Base-by-base conservation (phyloP, 2,329 filamentous ascomycete species). In the Fusarium sp. region DNA sequence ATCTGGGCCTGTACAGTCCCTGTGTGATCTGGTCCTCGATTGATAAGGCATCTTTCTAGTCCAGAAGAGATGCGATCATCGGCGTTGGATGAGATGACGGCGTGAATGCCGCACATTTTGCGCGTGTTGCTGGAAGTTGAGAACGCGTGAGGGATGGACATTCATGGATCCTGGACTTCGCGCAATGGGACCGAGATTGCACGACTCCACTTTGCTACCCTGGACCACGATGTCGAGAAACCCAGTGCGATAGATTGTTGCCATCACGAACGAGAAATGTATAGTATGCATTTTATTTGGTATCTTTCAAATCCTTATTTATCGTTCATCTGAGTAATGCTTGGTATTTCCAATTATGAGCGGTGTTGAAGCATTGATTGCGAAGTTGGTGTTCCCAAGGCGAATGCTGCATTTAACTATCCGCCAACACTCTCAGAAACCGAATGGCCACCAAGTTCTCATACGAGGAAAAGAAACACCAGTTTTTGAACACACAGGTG, bases 21-120 rank as follows among this genome's bases (percentile, higher is more conserved):
- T 27, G 87, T 79, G 78, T 91, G 86, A 77, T 92, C 91, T 2
- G 90, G 91, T 1, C 90, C 91, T 74, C 91, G 88, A 39, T 87
- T 91, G 72, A 82, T 83, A 24, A 92, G 85, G 20, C 86, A 81
- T 43, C 81, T 78, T 66, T 81, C 81, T n/a, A 91, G 78, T 2
- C 83, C 80, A 2, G 81, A 69, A 2, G 76, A 78, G 22, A 82
- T 77, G 20, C 77, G 71, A 45, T 79, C 77, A 57, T 77, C 68
- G 79, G 78, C 59, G 24, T 75, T 72, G 41, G 69, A 50, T 22
- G 86, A 87, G 62, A 92, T 84, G 45, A 83, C 81, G 39, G 84
- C 86, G 79, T 91, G 86, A 63, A 92, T 92, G 72, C 90, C 90
- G 80, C 90, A 92, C 90, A 92, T 92, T 71, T 72, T 77, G 57